Evolutionary conservation across 2,329 filamentous ascomycete genomes (phyloP).

Genomic region (Aspergillus sp.): DNA sequence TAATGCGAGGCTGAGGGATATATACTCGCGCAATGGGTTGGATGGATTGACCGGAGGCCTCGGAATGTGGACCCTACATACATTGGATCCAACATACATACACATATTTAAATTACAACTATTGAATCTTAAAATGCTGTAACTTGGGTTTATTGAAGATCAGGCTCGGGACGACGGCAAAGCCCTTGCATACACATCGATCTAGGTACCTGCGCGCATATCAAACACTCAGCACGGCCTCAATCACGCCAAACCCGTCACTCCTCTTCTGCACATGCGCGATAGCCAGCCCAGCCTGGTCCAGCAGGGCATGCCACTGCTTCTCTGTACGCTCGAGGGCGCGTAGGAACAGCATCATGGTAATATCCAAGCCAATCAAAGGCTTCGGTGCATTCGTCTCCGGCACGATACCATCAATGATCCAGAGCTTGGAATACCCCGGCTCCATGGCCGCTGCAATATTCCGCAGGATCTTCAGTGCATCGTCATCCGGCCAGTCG

Average conservation of each 20-base stretch:
- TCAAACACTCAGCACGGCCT: too few relatives aligned
- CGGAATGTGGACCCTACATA: too few relatives aligned
- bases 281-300: not conserved
- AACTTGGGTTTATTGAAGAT: too few relatives aligned
- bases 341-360: not conserved
- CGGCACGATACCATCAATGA: slow-evolving; percentile 4
- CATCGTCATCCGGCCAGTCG: not conserved
- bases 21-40: too few relatives aligned
- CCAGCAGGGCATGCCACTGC: not conserved
- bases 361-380: not conserved
- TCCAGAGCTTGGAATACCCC: not conserved
- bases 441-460: not conserved
- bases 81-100: too few relatives aligned
- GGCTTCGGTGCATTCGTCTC: slow-evolving; percentile 1
- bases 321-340: not conserved
- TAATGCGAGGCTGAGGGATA: too few relatives aligned
- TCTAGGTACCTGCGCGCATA: too few relatives aligned
- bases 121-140: too few relatives aligned
- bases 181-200: too few relatives aligned
- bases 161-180: too few relatives aligned
- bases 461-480: not conserved
- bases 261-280: not conserved
- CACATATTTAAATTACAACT: too few relatives aligned
- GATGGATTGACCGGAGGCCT: too few relatives aligned
- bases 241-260: not conserved